Evolutionary conservation across 441 rosid genomes (phyloP).

Genomic region (Euphorbia celastroides): DNA sequence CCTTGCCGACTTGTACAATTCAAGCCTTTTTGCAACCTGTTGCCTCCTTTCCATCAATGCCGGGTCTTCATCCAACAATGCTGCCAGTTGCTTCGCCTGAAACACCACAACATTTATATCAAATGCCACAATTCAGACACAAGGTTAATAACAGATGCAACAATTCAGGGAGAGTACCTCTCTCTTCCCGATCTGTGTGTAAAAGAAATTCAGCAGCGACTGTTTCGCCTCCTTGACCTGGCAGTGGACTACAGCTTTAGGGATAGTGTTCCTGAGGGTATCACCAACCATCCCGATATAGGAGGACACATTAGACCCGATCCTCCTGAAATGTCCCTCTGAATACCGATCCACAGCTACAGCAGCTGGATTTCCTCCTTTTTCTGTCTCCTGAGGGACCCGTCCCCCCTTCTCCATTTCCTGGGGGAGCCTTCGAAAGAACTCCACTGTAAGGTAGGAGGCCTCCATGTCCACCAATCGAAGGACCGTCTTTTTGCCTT

Average conservation of each 20-base stretch:
- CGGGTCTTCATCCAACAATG: slow-evolving; percentile 83
- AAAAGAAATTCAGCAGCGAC: slow-evolving; percentile 59
- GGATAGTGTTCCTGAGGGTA: slow-evolving; percentile 69
- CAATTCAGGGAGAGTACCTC: slow-evolving; percentile 37
- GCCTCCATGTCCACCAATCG: slow-evolving; percentile 89
- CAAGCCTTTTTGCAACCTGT: slow-evolving; percentile 78
- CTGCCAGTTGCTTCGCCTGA: slow-evolving; percentile 69
- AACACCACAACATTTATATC: background rate
- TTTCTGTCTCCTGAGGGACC: slow-evolving; percentile 18
- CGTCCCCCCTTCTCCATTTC: slow-evolving; percentile 52
- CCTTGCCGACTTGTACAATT: slow-evolving; percentile 80
- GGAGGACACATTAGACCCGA: slow-evolving; percentile 72
- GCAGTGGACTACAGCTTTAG: slow-evolving; percentile 76
- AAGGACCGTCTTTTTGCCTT: slow-evolving; percentile 58
- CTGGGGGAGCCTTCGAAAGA: slow-evolving; percentile 81
- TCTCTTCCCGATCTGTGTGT: slow-evolving; percentile 57
- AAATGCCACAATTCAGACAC: background rate
- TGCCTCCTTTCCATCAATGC: slow-evolving; percentile 83
- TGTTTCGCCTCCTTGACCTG: slow-evolving; percentile 81
- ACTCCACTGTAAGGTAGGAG: slow-evolving; percentile 76
- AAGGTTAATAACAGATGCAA: background rate
- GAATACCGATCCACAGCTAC: slow-evolving; percentile 40
- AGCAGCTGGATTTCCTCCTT: slow-evolving; percentile 25
- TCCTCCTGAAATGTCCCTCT: slow-evolving; percentile 74
- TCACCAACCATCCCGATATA: slow-evolving; percentile 72